These are phyloP conservation scores for Cymbopogon flexuosus DNA, from an alignment of 202 grass and related monocot species.

Conservation along the genomic window DNA sequence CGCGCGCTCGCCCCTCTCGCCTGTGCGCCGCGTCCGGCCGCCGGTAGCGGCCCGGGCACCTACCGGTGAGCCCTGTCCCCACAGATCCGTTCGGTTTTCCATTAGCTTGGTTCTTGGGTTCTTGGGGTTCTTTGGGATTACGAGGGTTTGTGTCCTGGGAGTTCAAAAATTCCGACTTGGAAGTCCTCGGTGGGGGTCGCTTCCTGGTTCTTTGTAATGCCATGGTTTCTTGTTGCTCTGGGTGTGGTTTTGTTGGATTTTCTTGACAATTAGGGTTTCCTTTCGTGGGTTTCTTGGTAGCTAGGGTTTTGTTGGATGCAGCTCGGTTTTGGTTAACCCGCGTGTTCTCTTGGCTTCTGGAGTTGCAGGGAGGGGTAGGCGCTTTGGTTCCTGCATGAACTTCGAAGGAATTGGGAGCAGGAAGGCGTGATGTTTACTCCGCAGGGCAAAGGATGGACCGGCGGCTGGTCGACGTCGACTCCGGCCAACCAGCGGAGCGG, in stretches of 20 bases:
- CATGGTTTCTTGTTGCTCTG: neutral
- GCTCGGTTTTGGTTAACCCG: neutral
- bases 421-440: constrained; percentile 77
- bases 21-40: constrained; percentile 24
- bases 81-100: constrained; percentile 32
- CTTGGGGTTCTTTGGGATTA: constrained; percentile 22
- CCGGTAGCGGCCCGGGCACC: constrained; percentile 17
- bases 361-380: constrained; percentile 28
- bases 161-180: constrained; percentile 11
- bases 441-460: constrained; percentile 69
- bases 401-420: constrained; percentile 4
- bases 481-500: constrained; percentile 35
- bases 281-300: neutral
- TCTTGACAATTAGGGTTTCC: constrained; percentile 46
- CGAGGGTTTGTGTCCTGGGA: neutral
- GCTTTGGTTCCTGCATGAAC: constrained; percentile 27
- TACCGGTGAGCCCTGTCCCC: constrained; percentile 22
- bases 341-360: constrained; percentile 18
- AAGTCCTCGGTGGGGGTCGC: neutral
- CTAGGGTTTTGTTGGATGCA: constrained; percentile 34
- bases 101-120: constrained; percentile 10
- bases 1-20: neutral
- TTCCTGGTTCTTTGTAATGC: constrained; percentile 29
- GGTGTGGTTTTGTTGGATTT: neutral
- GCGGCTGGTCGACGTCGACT: constrained; percentile 57